phyloP scores from a whole-genome alignment of 202 grass and related monocot genomes.

The Cymbopogon flexuosus region DNA sequence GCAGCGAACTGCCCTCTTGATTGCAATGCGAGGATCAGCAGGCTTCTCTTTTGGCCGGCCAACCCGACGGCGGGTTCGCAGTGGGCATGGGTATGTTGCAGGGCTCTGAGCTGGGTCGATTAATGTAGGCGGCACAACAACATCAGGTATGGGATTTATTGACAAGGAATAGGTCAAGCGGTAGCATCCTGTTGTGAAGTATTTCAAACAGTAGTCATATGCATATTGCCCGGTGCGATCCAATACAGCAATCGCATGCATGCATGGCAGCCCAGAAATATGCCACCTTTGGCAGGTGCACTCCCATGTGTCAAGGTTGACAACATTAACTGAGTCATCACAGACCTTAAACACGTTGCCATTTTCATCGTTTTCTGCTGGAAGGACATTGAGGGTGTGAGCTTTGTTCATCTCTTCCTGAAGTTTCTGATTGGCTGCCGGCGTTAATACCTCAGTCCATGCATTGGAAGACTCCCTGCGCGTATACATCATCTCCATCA shows the following conservation, averaged over 20 bases:
- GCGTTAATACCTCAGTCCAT: slow-evolving; percentile 70
- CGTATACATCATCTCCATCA: slow-evolving; percentile 97
- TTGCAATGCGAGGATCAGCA: slow-evolving; percentile 74
- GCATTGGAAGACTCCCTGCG: slow-evolving; percentile 64
- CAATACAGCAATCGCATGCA: slow-evolving; percentile 77
- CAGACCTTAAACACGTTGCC: slow-evolving; percentile 75
- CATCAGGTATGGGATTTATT: slow-evolving; percentile 93
- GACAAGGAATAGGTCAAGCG: slow-evolving; percentile 65
- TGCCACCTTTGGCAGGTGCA: slow-evolving; percentile 84
- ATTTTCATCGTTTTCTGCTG: slow-evolving; percentile 37
- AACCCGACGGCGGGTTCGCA: slow-evolving; percentile 63
- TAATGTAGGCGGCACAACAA: slow-evolving; percentile 45
- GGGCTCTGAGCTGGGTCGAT: slow-evolving; percentile 43
- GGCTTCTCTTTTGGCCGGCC: slow-evolving; percentile 94
- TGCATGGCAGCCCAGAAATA: slow-evolving; percentile 79
- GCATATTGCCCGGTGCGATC: slow-evolving; percentile 48
- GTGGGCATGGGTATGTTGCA: slow-evolving; percentile 37
- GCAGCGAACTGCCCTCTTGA: slow-evolving; percentile 81
- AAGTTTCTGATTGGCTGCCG: slow-evolving; percentile 67
- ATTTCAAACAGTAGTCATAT: slow-evolving; percentile 75
- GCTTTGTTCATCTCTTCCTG: slow-evolving; percentile 72
- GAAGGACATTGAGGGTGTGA: slow-evolving; percentile 54
- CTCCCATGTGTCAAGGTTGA: slow-evolving; percentile 58
- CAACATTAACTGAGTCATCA: slow-evolving; percentile 69
- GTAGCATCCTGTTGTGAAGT: slow-evolving; percentile 71